phyloP scores from a whole-genome alignment of 2,329 filamentous ascomycete genomes.

The Akanthomyces dipterigenus region DNA sequence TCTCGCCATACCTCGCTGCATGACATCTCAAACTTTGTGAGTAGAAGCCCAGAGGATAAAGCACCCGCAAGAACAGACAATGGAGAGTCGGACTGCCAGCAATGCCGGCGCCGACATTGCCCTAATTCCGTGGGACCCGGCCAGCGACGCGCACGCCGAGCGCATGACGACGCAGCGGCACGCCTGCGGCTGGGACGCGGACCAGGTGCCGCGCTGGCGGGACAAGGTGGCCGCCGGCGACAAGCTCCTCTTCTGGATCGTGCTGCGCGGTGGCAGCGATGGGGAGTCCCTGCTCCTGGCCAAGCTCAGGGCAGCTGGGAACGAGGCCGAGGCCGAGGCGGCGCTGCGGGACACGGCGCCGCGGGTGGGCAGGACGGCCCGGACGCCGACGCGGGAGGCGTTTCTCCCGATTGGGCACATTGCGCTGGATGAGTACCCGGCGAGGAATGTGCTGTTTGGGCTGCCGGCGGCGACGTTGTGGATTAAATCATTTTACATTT shows the following conservation, averaged over 20 bases:
- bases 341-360: constrained; percentile 29
- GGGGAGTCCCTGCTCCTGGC: constrained; percentile 20
- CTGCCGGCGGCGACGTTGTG: constrained; percentile 29
- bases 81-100: not conserved
- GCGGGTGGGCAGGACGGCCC: constrained; percentile 20
- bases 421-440: constrained; percentile 27
- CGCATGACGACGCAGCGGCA: constrained; percentile 37
- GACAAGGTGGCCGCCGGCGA: constrained; percentile 26
- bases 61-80: not conserved
- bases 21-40: not conserved
- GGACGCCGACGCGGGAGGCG: constrained; percentile 22
- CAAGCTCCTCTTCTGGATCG: constrained; percentile 35
- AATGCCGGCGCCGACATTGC: constrained; percentile 18
- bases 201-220: constrained; percentile 30
- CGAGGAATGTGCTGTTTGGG: constrained; percentile 24
- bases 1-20: too few relatives aligned
- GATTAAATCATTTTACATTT: constrained; percentile 36
- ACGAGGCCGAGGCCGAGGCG: constrained; percentile 5
- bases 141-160: constrained; percentile 30
- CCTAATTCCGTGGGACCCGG: constrained; percentile 39
- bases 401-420: constrained; percentile 37
- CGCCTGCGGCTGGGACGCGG: constrained; percentile 37
- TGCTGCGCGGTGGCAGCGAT: constrained; percentile 13
- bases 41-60: not conserved
- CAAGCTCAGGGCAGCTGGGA: constrained; percentile 19